Percentiles rank a stretch among this genome's conserved stretches.
Evolutionary conservation across 805 yeast genomes (phyloP).

Genomic region (Yarrowia deformans): DNA sequence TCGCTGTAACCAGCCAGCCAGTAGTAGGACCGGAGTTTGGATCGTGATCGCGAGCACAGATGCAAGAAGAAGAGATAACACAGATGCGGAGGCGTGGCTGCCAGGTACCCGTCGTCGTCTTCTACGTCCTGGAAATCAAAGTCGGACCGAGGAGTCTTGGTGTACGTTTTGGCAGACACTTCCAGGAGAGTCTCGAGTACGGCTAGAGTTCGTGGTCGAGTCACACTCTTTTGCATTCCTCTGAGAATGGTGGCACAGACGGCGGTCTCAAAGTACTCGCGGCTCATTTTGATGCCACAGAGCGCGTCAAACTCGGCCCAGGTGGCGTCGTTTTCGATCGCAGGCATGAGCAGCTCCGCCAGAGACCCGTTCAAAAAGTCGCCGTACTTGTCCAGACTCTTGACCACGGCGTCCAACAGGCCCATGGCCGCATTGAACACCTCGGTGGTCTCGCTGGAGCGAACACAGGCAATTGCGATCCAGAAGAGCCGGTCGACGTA

Average conservation of each 20-base stretch:
- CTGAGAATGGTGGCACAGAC: conserved; percentile 43
- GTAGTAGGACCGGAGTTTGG: conserved; percentile 44
- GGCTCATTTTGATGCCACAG: conserved; percentile 41
- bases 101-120: conserved; percentile 7
- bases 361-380: conserved; percentile 42
- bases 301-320: conserved; percentile 42
- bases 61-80: conserved; percentile 46
- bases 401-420: conserved; percentile 42
- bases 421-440: conserved; percentile 44
- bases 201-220: conserved; percentile 43
- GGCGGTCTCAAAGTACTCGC: conserved; percentile 45
- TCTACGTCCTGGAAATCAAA: conserved; percentile 21
- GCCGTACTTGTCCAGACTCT: conserved; percentile 44
- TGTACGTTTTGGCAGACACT: conserved; percentile 44
- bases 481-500: conserved; percentile 61
- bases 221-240: conserved; percentile 45
- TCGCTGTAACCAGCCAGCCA: conserved; percentile 47
- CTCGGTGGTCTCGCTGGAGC: conserved; percentile 39
- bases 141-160: conserved; percentile 20
- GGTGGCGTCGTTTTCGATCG: conserved; percentile 39
- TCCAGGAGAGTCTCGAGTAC: conserved; percentile 45
- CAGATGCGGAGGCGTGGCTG: conserved; percentile 42
- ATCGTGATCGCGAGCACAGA: conserved; percentile 44
- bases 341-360: conserved; percentile 41
- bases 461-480: conserved; percentile 48